Base-by-base conservation (phyloP, 495 filamentous ascomycete genomes). In the Daldinia caldariorum region DNA sequence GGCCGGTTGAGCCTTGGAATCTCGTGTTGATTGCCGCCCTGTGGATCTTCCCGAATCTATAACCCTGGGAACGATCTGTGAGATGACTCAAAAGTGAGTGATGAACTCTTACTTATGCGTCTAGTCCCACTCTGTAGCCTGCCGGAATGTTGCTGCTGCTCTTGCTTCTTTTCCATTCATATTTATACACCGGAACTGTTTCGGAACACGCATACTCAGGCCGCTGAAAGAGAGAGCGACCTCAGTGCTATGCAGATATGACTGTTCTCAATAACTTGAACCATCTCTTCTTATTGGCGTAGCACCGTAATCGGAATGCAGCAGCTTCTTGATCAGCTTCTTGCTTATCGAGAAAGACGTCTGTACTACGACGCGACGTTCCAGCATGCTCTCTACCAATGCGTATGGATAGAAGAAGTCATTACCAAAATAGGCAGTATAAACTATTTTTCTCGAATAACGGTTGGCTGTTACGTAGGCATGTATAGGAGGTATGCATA, bases 161-260 rank as follows among this genome's bases (percentile, higher is more conserved):
- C 26, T 26, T 39, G 37, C 26, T 57, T 59, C 49, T 70, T 65
- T 39, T 50, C 22, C 41, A 10, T 57, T 26, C 29, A 61, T 29
- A 32, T 35, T 51, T 29, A 60, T 50, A 53, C 22, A 56, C 63
- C 45, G 60, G 43, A 6, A 20, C 3, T 32, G 22, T 45, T 51
- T 31, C 35, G 39, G 65, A 55, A 66, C 61, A 72, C 58, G 70
- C 54, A 59, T 35, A 57, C 14, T 8, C 26, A 37, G 60, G 45
- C 61, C 51, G 35, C 18, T 35, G 16, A 47, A 50, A 58, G 65
- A 38, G 65, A 38, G 26, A 26, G 26, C 26, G 51, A 9, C 69
- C 64, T 55, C 63, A 58, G 68, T 68, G 70, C 47, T 65, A 64
- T 63, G 68, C 61, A 53, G 29, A 32, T 53, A 59, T 69, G 61